Evolutionary conservation across 345 rosid species (phyloP), one percentile per base, ranked within the genome.

Genomic region (Psidium friedrichsthalianum): DNA sequence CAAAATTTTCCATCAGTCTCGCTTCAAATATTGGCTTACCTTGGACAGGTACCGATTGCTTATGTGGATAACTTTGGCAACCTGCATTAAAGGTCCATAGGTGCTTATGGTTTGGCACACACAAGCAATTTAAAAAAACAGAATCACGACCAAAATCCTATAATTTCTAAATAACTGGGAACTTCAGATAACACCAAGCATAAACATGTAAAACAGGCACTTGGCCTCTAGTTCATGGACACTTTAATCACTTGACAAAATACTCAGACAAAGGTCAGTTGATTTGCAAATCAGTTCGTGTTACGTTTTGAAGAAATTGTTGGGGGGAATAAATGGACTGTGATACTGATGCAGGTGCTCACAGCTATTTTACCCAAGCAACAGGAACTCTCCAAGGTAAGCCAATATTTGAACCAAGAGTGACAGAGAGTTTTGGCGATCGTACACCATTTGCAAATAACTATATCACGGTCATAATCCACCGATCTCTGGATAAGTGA

Each of bases 1-100:
- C 91, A 83, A 91, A 92, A 86, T 91, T 92, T 91, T 96, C 94
- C 11, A 94, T 93, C 88, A 96, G 91, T 86, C 86, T 93, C 58
- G 99, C 98, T 83, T 95, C 94, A 91, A 97, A 97, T 86, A 88
- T 90, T 88, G 92, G 86, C 6, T 42, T 42, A 42, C 44, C 44
- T 42, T 42, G 44, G 5, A 42, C 44, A 42, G 44, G 44, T 42
- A 42, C 44, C 6, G 44, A 42, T 42, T 42, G 44, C 86, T 86
- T 92, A 64, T 90, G 82, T 15, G 85, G 84, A 51, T 87, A 90
- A 82, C 80, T 91, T 78, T 92, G 93, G 82, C 84, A 88, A 85
- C 94, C 98, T 95, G 89, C 88, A 87, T 76, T 85, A 54, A 57
- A 82, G 22, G 82, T 10, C 82, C 69, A 53, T 5, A 16, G 21